Percentiles rank a stretch among this genome's conserved stretches.
Conservation (phyloP, 2,329 filamentous ascomycete genomes). For the Sarocladiaceae sp. region DNA sequence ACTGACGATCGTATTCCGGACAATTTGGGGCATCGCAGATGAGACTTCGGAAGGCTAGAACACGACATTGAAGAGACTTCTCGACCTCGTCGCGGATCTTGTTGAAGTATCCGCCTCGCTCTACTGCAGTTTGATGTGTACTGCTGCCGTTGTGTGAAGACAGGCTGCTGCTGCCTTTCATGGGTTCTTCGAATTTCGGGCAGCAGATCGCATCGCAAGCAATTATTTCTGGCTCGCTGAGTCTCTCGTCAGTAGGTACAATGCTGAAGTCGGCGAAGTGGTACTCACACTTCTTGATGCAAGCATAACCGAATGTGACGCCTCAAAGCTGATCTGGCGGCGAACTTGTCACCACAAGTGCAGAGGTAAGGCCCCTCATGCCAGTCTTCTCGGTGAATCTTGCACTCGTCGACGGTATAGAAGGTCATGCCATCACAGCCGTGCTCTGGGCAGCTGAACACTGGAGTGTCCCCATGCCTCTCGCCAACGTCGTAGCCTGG, state of each 20-base stretch:
- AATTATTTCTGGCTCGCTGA: neutral
- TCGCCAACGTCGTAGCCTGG: neutral
- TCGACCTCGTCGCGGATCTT: neutral
- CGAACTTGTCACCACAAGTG: neutral
- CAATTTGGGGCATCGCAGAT: neutral
- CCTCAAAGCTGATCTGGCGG: neutral
- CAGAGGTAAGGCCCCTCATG: conserved; percentile 10
- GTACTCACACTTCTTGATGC: neutral
- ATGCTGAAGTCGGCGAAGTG: neutral
- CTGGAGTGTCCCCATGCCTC: neutral
- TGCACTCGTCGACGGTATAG: neutral
- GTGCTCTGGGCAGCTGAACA: neutral
- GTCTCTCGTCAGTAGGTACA: neutral
- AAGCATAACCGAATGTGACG: neutral
- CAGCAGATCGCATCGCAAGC: neutral
- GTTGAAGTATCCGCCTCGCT: neutral
- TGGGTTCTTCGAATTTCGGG: neutral
- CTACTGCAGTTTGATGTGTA: neutral
- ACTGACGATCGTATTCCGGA: neutral
- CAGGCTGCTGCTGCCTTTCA: neutral
- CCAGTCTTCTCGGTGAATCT: conserved; percentile 5
- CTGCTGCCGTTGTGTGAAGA: neutral
- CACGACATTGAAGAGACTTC: neutral
- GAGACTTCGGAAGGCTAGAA: neutral
- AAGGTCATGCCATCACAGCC: conserved; percentile 9